Percentiles rank a stretch among this genome's conserved stretches.
These are phyloP conservation scores for Sporothrix dimorphospora DNA, from an alignment of 2,329 filamentous ascomycete species.

Conservation along the genomic window DNA sequence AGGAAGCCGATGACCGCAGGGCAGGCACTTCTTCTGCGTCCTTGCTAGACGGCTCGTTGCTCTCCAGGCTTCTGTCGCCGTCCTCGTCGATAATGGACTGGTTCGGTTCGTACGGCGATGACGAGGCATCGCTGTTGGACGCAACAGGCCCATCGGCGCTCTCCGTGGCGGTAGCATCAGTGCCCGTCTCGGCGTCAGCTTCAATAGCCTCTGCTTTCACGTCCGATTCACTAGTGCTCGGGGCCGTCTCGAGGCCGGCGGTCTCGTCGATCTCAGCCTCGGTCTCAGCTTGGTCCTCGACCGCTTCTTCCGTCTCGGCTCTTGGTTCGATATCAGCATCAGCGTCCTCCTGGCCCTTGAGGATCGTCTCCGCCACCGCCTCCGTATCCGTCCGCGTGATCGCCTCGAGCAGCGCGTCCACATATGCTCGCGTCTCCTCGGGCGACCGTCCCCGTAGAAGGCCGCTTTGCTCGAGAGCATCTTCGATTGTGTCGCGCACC, in stretches of 20 bases:
- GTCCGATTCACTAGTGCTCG: neutral
- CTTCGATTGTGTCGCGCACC: conserved; percentile 58
- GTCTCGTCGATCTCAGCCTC: conserved; percentile 32
- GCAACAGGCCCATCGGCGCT: neutral
- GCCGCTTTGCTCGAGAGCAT: conserved; percentile 59
- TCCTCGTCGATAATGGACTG: neutral
- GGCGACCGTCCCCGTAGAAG: conserved; percentile 52
- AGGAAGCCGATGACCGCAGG: neutral
- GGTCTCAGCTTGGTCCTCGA: conserved; percentile 16
- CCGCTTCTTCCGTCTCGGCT: neutral
- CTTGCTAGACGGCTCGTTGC: neutral
- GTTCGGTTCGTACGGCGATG: neutral
- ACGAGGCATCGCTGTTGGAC: conserved; percentile 32
- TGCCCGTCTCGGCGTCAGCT: neutral
- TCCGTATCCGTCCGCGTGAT: conserved; percentile 43
- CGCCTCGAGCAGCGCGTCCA: conserved; percentile 55
- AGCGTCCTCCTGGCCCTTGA: conserved; percentile 25
- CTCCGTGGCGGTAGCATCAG: neutral
- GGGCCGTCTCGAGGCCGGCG: neutral
- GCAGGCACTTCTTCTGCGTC: conserved; percentile 3
- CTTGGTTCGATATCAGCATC: conserved; percentile 22
- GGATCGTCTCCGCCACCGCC: conserved; percentile 32
- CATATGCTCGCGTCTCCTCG: conserved; percentile 52
- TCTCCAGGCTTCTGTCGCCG: neutral
- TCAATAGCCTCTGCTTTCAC: neutral